Base-by-base conservation (phyloP, 2,329 filamentous ascomycete genomes). In the Trichoderma sp. region DNA sequence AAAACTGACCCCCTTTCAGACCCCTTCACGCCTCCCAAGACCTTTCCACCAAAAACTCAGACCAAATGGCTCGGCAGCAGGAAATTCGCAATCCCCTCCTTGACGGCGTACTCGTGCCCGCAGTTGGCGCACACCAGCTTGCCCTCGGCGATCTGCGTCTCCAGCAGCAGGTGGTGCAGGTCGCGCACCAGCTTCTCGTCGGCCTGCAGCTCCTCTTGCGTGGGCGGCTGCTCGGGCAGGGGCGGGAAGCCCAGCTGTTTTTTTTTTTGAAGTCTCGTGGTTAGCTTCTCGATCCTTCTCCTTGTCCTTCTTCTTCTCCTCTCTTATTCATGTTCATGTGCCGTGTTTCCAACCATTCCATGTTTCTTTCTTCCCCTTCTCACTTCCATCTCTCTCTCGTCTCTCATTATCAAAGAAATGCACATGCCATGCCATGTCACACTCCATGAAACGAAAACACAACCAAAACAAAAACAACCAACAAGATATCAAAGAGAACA, bases 41-140 rank as follows among this genome's bases (percentile, higher is more conserved):
- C 28, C 28, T n/a, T n/a, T 28, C 28, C 28, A 28, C 28, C 28
- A 2, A 51, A 21, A 30, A 48, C 28, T 78, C 75, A 87, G 54
- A 93, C 95, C 77, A 99, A 79, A 81, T 99, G 95, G 72, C 90
- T 95, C 14, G 95, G 95, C 71, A 99, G 79, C 74, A 99, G 79
- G 74, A 99, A 99, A 78, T 98, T 98, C 66, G 93, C 92, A 76
- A 98, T 97, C 5, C 95, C 95, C 79, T 99, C 94, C 75, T 95
- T 93, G 68, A 99, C 89, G 66, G 88, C 88, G 78, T 98, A 99
- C 81, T 96, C 92, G 75, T 98, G 94, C 55, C 91, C 92, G 75
- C 95, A 99, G 77, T 90, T 91, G 55, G 87, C 93, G 76, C 95
- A 99, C 5, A 93, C 90, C 69, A 99, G 83, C 78, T 91, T 94